phyloP scores from a whole-genome alignment of 345 rosid genomes.

The Eucalyptus caleyi region DNA sequence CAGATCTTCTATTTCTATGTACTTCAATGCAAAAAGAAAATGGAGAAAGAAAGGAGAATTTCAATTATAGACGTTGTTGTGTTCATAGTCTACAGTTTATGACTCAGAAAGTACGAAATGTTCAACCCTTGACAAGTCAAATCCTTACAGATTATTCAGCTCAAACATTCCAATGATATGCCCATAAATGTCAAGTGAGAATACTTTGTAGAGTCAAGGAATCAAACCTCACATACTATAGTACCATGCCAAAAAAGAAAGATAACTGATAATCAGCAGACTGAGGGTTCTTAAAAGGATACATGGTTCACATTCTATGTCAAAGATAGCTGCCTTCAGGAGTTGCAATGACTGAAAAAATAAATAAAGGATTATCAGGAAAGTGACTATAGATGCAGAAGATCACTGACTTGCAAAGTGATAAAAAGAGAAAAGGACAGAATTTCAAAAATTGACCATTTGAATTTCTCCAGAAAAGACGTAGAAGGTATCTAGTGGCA shows the following conservation, averaged over 20 bases:
- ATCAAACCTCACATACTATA: neutral
- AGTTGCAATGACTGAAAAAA: slow-evolving; percentile 69
- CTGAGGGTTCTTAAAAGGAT: too few relatives aligned
- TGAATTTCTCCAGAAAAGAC: too few relatives aligned
- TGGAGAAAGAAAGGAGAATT: neutral
- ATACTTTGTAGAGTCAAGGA: slow-evolving; percentile 68
- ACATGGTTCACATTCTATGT: too few relatives aligned
- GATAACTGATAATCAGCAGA: too few relatives aligned
- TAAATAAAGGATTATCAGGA: neutral
- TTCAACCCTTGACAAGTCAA: neutral
- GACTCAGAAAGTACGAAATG: neutral
- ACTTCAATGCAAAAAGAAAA: neutral
- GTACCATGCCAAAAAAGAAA: neutral
- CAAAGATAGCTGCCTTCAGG: slow-evolving; percentile 60
- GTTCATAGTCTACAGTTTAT: neutral
- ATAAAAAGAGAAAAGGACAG: too few relatives aligned
- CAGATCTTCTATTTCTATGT: neutral
- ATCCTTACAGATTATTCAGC: slow-evolving; percentile 89
- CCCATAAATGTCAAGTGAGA: slow-evolving; percentile 86
- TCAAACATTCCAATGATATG: slow-evolving; percentile 91
- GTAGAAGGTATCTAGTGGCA: too few relatives aligned
- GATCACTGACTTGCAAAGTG: too few relatives aligned
- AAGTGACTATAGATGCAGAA: too few relatives aligned
- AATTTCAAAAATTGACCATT: too few relatives aligned
- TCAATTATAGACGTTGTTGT: neutral